Evolutionary conservation across 1,284 basidiomycete species (phyloP), one percentile per base, ranked within the genome.

Genomic region (Ustilago sp.): DNA sequence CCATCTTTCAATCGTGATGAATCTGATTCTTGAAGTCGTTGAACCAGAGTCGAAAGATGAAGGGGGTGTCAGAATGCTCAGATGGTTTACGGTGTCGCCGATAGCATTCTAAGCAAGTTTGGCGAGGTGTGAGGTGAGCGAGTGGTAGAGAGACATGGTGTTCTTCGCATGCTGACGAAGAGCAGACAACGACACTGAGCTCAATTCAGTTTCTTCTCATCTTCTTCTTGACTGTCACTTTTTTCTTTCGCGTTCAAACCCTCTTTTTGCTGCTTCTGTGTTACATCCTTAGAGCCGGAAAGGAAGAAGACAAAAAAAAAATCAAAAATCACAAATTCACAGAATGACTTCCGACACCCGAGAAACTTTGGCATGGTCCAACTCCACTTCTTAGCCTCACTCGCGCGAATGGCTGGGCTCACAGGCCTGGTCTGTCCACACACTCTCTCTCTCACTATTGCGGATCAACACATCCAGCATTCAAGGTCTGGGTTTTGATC

Each of bases 1-100:
- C 88, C 91, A 93, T 92, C 28, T 41, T 68, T 53, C 12, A 5
- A 19, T 4, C 11, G 8, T n/a, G 41, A 39, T 8, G 23, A 23
- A 12, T n/a, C 43, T 31, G 41, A 35, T 43, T 32, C 19, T 41
- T 41, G 36, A 34, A 32, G 15, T 31, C 53, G 53, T 13, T 19
- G 17, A n/a, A 12, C 12, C 17, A 23, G 39, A 8, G 56, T 34
- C 32, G 57, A 15, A 54, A 36, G 8, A 19, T 13, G 28, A 19
- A 13, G 23, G 9, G 48, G 8, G n/a, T 23, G 35, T 38, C n/a
- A n/a, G 23, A n/a, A 8, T 5, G 15, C 15, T 41, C 2, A 43
- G 45, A 41, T 45, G 55, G 7, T 54, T 52, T 51, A 61, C 48
- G 23, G 47, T 41, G 31, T 23, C 17, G 9, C 56, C 23, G 28